These are phyloP conservation scores for Colletotrichum sp. DNA, from an alignment of 2,329 filamentous ascomycete species.

Conservation along the genomic window DNA sequence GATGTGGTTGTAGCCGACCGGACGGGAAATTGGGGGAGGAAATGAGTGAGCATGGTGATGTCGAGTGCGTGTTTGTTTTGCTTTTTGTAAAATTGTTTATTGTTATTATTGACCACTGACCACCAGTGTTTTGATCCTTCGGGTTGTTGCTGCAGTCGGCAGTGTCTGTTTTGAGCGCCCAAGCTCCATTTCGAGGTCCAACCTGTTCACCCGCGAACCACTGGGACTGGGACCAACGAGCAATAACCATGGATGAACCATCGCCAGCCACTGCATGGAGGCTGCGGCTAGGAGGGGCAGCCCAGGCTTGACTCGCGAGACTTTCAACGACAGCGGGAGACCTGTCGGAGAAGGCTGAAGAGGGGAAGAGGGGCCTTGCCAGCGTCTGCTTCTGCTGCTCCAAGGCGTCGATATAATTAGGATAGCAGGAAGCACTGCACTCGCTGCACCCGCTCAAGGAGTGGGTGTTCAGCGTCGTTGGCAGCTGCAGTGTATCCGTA, in stretches of 20 bases:
- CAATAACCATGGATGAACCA: conserved; percentile 11
- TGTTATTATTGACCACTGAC: not conserved
- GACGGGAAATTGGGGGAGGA: not conserved
- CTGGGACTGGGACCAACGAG: not conserved
- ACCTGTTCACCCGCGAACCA: not conserved
- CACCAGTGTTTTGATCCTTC: not conserved
- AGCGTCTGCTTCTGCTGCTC: not conserved
- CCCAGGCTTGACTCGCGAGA: conserved; percentile 12
- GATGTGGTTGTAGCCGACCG: not conserved
- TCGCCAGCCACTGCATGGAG: not conserved
- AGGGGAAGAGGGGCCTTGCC: conserved; percentile 9
- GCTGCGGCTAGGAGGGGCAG: not conserved
- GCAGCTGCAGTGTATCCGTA: not conserved
- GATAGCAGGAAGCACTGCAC: not conserved
- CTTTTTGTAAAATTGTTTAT: not conserved
- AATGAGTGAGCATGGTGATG: not conserved
- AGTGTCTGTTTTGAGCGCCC: not conserved
- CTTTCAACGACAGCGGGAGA: not conserved
- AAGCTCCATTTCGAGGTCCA: not conserved
- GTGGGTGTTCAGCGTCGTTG: not conserved
- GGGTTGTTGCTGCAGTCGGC: not conserved
- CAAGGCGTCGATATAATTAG: not conserved
- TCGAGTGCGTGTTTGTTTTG: not conserved
- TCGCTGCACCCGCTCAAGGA: not conserved
- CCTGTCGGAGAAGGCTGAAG: not conserved